Evolutionary conservation across 2,329 filamentous ascomycete genomes (phyloP).

Genomic region (Chaetomiaceae sp.): DNA sequence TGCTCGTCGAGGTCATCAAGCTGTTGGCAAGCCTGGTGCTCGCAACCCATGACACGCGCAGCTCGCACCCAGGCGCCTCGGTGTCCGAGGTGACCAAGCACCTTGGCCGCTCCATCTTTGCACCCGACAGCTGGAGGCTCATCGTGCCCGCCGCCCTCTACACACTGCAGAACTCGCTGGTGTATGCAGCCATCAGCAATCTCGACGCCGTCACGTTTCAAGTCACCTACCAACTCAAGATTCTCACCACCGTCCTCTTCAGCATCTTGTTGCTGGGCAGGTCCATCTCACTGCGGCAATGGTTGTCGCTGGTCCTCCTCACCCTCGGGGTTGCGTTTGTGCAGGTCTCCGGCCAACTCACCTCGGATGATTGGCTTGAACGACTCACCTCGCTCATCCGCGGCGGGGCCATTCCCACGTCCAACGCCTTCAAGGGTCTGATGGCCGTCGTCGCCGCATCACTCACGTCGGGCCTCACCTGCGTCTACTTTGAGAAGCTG

Average conservation of each 20-base stretch:
- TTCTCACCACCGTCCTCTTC: slow-evolving; percentile 29
- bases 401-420: slow-evolving; percentile 3
- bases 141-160: slow-evolving; percentile 29
- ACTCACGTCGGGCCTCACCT: slow-evolving; percentile 27
- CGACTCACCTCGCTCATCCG: slow-evolving; percentile 18
- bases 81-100: slow-evolving; percentile 2
- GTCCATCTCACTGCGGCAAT: slow-evolving; percentile 24
- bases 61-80: slow-evolving; percentile 11
- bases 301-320: slow-evolving; percentile 26
- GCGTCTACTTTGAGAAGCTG: slow-evolving; percentile 30
- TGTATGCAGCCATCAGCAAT: slow-evolving; percentile 29
- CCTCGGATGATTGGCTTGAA: slow-evolving; percentile 11
- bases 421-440: slow-evolving; percentile 22
- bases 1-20: slow-evolving; percentile 64
- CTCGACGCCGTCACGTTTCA: slow-evolving; percentile 29
- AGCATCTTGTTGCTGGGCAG: slow-evolving; percentile 26
- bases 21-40: slow-evolving; percentile 58
- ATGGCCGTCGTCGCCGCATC: slow-evolving; percentile 26
- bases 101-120: slow-evolving; percentile 39
- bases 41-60: slow-evolving; percentile 51
- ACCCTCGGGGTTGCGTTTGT: slow-evolving; percentile 27
- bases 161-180: slow-evolving; percentile 29
- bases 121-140: slow-evolving; percentile 28
- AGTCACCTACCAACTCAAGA: slow-evolving; percentile 30
- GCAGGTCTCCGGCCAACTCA: slow-evolving; percentile 21